Percentiles rank a stretch among this genome's conserved stretches.
phyloP scores from a whole-genome alignment of 805 yeast species.

The Candida verbasci region DNA sequence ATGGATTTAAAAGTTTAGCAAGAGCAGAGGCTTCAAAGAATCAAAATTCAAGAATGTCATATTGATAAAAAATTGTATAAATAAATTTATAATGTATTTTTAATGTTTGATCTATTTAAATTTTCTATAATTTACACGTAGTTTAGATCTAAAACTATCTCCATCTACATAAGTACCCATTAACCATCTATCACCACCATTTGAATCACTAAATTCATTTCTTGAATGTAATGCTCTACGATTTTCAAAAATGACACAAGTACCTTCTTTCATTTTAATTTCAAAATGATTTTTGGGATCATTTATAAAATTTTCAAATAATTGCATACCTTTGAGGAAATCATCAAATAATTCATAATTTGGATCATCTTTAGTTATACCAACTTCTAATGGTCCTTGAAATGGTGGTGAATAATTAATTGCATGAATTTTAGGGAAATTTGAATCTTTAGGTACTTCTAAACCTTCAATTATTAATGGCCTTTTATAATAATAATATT shows the following conservation, averaged over 20 bases:
- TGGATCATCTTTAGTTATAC: conserved; percentile 34
- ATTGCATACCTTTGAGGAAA: conserved; percentile 52
- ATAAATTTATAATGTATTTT: not conserved
- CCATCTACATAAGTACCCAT: conserved; percentile 75
- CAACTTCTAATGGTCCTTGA: conserved; percentile 71
- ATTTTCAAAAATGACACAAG: conserved; percentile 67
- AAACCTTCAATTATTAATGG: conserved; percentile 59
- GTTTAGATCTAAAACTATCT: conserved; percentile 63
- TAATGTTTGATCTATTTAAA: conserved; percentile 2
- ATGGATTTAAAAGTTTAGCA: conserved; percentile 82
- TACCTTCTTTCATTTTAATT: conserved; percentile 51
- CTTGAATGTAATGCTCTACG: conserved; percentile 70
- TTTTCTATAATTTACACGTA: conserved; percentile 28
- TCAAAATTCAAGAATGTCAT: too few species aligned
- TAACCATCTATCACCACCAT: conserved; percentile 58
- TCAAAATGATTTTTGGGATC: conserved; percentile 51
- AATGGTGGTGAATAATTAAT: conserved; percentile 79
- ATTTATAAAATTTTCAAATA: conserved; percentile 57
- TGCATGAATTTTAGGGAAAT: conserved; percentile 39
- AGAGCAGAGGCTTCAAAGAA: conserved; percentile 26
- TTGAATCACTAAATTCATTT: conserved; percentile 33
- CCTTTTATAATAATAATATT: conserved; percentile 56
- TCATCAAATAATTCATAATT: conserved; percentile 42
- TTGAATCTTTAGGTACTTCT: conserved; percentile 12
- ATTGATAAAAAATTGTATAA: too few species aligned